Evolutionary conservation across 1,284 basidiomycete species (phyloP).

Genomic region (Puccinia triticina): DNA sequence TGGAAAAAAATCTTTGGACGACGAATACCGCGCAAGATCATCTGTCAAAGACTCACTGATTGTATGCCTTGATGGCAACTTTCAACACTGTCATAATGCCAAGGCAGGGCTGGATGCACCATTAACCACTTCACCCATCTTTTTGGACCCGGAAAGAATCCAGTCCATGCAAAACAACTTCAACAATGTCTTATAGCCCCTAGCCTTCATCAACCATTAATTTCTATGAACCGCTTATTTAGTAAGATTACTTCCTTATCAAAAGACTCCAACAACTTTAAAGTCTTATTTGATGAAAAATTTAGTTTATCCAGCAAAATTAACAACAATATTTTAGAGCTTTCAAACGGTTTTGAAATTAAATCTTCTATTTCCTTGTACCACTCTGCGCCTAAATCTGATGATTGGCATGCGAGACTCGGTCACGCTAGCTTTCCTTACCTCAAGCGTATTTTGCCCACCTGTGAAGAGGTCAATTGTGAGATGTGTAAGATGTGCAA

Average conservation of each 20-base stretch:
- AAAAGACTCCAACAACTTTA: neutral
- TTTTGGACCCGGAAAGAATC: neutral
- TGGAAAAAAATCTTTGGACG: neutral
- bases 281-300: neutral
- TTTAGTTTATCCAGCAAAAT: neutral
- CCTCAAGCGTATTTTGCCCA: neutral
- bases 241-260: neutral
- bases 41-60: neutral
- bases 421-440: neutral
- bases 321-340: neutral
- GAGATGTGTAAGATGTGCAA: conserved; percentile 23
- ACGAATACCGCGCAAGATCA: neutral
- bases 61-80: conserved; percentile 11
- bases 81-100: neutral
- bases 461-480: neutral
- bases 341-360: neutral
- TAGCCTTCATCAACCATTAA: neutral
- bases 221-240: neutral
- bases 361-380: neutral
- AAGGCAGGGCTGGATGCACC: neutral
- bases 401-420: conserved; percentile 2
- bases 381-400: neutral
- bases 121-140: neutral
- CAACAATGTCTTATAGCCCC: neutral
- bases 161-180: neutral